These are phyloP conservation scores for Rhodotorula glutinis DNA, from an alignment of 1,284 basidiomycete species.

Conservation along the genomic window DNA sequence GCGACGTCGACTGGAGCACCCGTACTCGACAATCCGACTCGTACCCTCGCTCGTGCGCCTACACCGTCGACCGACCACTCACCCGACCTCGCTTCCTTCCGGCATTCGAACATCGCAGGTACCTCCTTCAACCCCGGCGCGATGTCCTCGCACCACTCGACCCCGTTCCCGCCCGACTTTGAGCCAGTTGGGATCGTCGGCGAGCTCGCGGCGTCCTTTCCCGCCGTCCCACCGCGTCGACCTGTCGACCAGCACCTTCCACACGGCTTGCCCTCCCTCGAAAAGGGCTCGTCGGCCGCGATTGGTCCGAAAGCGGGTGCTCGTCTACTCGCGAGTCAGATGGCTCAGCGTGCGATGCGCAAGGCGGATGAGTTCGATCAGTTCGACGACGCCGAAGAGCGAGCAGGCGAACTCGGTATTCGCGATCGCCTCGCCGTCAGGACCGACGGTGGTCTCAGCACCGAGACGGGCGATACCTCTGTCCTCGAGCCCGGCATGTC, in stretches of 20 bases:
- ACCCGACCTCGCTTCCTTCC: neutral
- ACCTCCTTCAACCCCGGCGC: neutral
- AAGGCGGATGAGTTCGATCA: constrained; percentile 4
- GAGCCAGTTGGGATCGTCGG: neutral
- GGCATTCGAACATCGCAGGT: neutral
- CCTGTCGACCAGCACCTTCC: neutral
- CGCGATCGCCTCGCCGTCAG: neutral
- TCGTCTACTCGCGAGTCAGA: constrained; percentile 8
- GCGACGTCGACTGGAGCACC: too few species aligned
- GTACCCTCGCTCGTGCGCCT: too few species aligned
- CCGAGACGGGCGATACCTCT: neutral
- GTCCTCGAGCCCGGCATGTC: too few species aligned
- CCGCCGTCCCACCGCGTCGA: neutral
- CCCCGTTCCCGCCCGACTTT: neutral
- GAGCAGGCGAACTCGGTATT: neutral
- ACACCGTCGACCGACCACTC: too few species aligned
- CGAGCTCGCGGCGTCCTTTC: neutral
- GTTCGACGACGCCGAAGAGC: neutral
- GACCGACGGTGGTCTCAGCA: neutral
- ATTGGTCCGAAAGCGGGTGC: constrained; percentile 21
- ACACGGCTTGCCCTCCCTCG: neutral
- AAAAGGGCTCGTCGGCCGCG: neutral
- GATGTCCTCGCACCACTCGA: neutral
- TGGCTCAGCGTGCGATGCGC: neutral
- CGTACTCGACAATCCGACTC: too few species aligned